phyloP scores from a whole-genome alignment of 2,329 filamentous ascomycete species.

The Rhinocladiella similis region DNA sequence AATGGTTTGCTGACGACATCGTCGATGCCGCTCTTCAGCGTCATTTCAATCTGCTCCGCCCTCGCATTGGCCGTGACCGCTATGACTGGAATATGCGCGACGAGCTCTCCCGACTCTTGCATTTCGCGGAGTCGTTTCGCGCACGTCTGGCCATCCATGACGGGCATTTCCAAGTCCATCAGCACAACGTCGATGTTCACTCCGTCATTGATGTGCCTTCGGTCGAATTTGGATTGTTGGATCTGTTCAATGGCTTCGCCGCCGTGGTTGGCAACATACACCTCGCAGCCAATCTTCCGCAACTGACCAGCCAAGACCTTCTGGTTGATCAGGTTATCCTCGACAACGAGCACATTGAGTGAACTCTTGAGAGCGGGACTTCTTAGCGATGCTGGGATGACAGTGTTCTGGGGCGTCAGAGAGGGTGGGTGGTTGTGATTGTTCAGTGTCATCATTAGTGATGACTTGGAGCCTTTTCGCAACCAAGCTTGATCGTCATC shows the following conservation, averaged over 20 bases:
- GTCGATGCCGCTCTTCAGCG: slow-evolving; percentile 72
- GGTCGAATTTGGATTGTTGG: slow-evolving; percentile 75
- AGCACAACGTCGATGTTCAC: slow-evolving; percentile 62
- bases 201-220: slow-evolving; percentile 20
- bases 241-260: slow-evolving; percentile 46
- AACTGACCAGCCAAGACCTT: slow-evolving; percentile 41
- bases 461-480: slow-evolving; percentile 16
- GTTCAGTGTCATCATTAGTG: slow-evolving; percentile 5
- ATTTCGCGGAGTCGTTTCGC: slow-evolving; percentile 68
- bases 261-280: slow-evolving; percentile 41
- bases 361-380: neutral
- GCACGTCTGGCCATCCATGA: slow-evolving; percentile 79
- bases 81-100: slow-evolving; percentile 34
- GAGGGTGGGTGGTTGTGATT: neutral
- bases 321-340: slow-evolving; percentile 48
- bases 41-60: slow-evolving; percentile 70
- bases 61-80: slow-evolving; percentile 70
- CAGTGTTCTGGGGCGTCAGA: neutral
- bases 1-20: slow-evolving; percentile 80
- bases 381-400: neutral
- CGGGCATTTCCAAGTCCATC: slow-evolving; percentile 82
- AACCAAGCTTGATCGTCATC: slow-evolving; percentile 9
- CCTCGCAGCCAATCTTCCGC: slow-evolving; percentile 36
- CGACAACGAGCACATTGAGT: slow-evolving; percentile 40
- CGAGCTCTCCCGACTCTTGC: slow-evolving; percentile 55